Evolutionary conservation across 129 eudicot genomes (phyloP).

Genomic region (Arctium minus): DNA sequence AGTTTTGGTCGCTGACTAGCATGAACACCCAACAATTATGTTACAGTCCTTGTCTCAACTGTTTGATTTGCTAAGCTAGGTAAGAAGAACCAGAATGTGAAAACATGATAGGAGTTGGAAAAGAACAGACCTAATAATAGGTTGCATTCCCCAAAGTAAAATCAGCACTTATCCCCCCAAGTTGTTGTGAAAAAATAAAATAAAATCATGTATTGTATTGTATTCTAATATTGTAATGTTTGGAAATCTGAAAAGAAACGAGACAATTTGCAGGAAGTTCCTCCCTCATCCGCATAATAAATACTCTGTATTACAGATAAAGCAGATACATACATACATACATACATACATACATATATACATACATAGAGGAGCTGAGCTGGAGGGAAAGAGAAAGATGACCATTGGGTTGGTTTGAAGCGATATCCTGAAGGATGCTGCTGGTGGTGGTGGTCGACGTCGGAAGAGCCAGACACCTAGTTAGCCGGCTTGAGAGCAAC

Average conservation of each 20-base stretch:
- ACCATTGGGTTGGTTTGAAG: constrained; percentile 39
- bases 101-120: neutral
- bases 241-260: neutral
- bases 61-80: neutral
- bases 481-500: constrained; percentile 32
- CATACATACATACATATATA: neutral
- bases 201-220: neutral
- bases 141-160: neutral
- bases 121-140: no score
- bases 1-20: no score
- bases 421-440: constrained; percentile 55
- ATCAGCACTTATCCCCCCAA: neutral
- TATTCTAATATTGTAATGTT: neutral
- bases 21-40: no score
- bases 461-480: constrained; percentile 37
- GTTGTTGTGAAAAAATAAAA: neutral
- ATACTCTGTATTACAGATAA: neutral
- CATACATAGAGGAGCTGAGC: neutral
- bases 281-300: neutral
- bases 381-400: neutral
- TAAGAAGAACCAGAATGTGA: no score
- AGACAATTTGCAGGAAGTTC: neutral
- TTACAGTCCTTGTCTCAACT: no score
- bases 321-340: neutral
- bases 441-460: constrained; percentile 28